Evolutionary conservation across 2,329 filamentous ascomycete species (phyloP), one percentile per base, ranked within the genome.

Genomic region (Cryphonectria radicalis): DNA sequence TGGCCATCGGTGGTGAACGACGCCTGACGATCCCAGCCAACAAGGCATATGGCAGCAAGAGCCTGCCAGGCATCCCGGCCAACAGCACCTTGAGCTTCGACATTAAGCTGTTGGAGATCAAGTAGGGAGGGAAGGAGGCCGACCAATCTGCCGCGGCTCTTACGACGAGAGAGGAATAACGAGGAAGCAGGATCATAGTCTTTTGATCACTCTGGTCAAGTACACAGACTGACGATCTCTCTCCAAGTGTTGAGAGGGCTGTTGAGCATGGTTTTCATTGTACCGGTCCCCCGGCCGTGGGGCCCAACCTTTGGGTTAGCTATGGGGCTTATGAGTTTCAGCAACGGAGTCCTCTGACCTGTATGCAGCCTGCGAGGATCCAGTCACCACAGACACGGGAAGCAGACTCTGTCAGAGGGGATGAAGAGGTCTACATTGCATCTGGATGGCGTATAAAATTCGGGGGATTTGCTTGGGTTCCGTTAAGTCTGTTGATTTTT

Each of bases 1-100:
- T 99, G 94, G 87, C 91, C 76, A 91, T 95, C 76, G 96, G 96
- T 79, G 94, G 94, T 78, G 97, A 99, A 88, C 93, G 96, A 78
- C 92, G 96, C 76, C 88, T 99, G 78, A 95, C 91, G 74, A 94
- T 99, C 78, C 97, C 97, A 64, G 87, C 96, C 64, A 85, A 92
- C 78, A 90, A 95, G 72, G 97, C 92, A 77, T 99, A 99, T 82
- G 96, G 97, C 83, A 94, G 89, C 84, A 92, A 93, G 85, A 86
- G 88, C 73, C 83, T 93, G 35, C 92, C 94, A 66, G 94, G 92
- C 76, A 98, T 99, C 77, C 96, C 96, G 35, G 88, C 87, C 77
- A 98, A 98, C 89, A 95, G 94, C 81, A 93, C 92, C 76, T 85
- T 99, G 81, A 89, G 92, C 80, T 99, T 99, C 82, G 97, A 99